Evolutionary conservation across 257 asterid genomes (phyloP), one percentile per base, ranked within the genome.

Genomic region (Capsicum baccatum): DNA sequence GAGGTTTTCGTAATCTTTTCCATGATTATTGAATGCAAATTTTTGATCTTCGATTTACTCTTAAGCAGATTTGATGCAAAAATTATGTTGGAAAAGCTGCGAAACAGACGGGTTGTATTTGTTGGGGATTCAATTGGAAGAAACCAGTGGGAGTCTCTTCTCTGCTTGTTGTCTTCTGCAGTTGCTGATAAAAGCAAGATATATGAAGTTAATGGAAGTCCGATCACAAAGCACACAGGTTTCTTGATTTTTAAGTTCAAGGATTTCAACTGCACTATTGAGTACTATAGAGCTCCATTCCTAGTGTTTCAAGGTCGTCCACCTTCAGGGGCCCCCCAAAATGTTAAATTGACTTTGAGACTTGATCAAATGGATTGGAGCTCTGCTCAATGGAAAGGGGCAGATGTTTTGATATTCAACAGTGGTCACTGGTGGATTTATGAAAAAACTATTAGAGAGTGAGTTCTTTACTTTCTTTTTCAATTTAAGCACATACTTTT

Each of bases 351-450:
- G 97, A 92, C 98, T 0, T 52, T 96, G 83, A 93, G 90, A 86
- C 83, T 96, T 50, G 98, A 96, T 89, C 85, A 79, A 19, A 89
- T 96, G 93, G 95, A 95, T 59, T 96, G 99, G 99, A 94, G 94
- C 89, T 91, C 99, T 9, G 62, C 50, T 14, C 78, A 85, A 66
- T 96, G 99, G 99, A 94, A 89, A 85, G 91, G 73, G 12, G 97
- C 98, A 2, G 97, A 93, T 90, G 66, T 93, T 73, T 86, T 94
- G 66, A 86, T 96, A 83, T 91, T 96, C 92, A 96, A 96, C 88
- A 93, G 95, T 0, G 99, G 97, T 2, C 99, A 94, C 50, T 96
- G 99, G 99, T 96, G 99, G 99, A 96, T 92, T 85, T 83, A 90
- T 26, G 98, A 92, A 87, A 96, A 96, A 89, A 96, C 99, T 47